These are phyloP conservation scores for Echria macrotheca DNA, from an alignment of 495 filamentous ascomycete species.

Conservation along the genomic window DNA sequence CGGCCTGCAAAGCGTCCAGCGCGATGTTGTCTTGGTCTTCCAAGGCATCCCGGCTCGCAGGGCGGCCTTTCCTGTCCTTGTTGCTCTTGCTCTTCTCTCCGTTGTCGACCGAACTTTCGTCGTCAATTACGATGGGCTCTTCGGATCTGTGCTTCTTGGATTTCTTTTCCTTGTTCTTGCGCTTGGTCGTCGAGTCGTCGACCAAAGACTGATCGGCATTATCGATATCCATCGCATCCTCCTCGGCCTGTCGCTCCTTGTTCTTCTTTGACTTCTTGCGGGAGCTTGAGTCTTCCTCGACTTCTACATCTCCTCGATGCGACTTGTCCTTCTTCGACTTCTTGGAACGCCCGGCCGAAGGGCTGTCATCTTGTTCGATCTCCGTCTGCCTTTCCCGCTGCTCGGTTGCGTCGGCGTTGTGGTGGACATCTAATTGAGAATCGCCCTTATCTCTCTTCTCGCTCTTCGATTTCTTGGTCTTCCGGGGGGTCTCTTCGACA, in stretches of 20 bases:
- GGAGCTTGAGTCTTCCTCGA: conserved; percentile 4
- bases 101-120: conserved; percentile 14
- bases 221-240: conserved; percentile 16
- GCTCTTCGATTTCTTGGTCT: conserved; percentile 38
- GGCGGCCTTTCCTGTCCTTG: conserved; percentile 17
- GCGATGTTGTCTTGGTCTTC: conserved; percentile 25
- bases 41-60: conserved; percentile 7
- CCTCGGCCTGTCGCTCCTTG: conserved; percentile 12
- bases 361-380: neutral
- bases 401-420: conserved; percentile 1
- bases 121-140: neutral
- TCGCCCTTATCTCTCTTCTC: too few relatives aligned
- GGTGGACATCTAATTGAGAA: too few relatives aligned
- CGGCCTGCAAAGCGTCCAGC: too few relatives aligned
- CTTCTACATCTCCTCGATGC: neutral
- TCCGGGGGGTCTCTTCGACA: conserved; percentile 31
- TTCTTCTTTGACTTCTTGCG: conserved; percentile 24
- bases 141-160: conserved; percentile 21
- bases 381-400: conserved; percentile 15
- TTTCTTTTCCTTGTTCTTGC: conserved; percentile 27
- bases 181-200: conserved; percentile 18
- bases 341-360: neutral
- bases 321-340: conserved; percentile 18
- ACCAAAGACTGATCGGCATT: conserved; percentile 8
- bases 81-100: conserved; percentile 27